These are phyloP conservation scores for Teunomyces panamensis DNA, from an alignment of 805 yeast species.

Conservation along the genomic window DNA sequence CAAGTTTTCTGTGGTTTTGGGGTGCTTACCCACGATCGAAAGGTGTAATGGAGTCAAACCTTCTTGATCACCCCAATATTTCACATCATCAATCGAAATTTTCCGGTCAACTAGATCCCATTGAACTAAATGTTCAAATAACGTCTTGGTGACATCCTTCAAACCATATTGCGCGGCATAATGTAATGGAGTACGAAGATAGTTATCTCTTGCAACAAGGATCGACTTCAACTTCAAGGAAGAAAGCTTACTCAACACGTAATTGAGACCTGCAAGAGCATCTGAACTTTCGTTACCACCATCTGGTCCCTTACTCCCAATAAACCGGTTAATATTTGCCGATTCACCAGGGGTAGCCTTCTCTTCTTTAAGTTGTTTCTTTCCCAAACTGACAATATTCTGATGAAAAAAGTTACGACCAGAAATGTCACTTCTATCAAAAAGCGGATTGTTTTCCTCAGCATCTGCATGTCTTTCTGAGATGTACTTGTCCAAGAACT, in stretches of 20 bases:
- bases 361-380: constrained; percentile 43
- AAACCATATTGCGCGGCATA: constrained; percentile 88
- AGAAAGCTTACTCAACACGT: constrained; percentile 52
- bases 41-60: constrained; percentile 77
- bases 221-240: constrained; percentile 12
- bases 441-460: constrained; percentile 18
- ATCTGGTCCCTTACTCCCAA: constrained; percentile 33
- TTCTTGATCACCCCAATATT: constrained; percentile 76
- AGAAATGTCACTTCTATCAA: constrained; percentile 68
- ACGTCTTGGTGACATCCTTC: constrained; percentile 52
- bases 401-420: constrained; percentile 86
- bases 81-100: constrained; percentile 52
- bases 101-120: constrained; percentile 58
- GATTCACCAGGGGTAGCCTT: constrained; percentile 44
- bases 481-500: constrained; percentile 37
- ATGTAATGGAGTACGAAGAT: constrained; percentile 82
- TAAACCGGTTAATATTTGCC: constrained; percentile 21
- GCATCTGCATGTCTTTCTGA: constrained; percentile 1
- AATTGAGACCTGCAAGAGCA: constrained; percentile 51
- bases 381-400: constrained; percentile 74
- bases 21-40: constrained; percentile 80
- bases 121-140: constrained; percentile 52
- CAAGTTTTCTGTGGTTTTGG: constrained; percentile 63
- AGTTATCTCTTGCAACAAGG: constrained; percentile 67
- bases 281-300: constrained; percentile 51